phyloP scores from a whole-genome alignment of 2,329 filamentous ascomycete species.

The Fusarium cicatricum region DNA sequence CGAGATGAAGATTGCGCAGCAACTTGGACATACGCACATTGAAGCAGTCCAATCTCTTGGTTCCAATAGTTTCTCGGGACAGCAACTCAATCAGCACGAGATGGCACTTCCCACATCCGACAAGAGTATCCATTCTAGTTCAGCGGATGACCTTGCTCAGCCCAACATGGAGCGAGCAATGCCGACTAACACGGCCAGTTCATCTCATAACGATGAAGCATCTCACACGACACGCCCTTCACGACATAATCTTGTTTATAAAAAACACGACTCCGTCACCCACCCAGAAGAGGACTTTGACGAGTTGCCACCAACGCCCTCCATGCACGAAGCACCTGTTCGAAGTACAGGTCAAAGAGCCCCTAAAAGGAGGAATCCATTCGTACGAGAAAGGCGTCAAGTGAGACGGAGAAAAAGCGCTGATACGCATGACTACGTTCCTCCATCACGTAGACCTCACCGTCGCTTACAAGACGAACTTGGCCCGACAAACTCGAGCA shows the following conservation, averaged over 20 bases:
- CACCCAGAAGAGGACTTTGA: conserved; percentile 2
- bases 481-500: too few relatives aligned
- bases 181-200: accelerated
- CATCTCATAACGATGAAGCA: not conserved
- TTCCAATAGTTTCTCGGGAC: accelerated
- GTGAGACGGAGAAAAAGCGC: not conserved
- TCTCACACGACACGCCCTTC: not conserved
- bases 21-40: conserved; percentile 11
- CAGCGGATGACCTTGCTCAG: too few relatives aligned
- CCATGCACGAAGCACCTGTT: conserved; percentile 11
- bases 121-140: too few relatives aligned
- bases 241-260: not conserved
- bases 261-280: not conserved
- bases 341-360: conserved; percentile 28
- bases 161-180: not conserved
- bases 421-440: too few relatives aligned
- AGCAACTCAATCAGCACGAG: not conserved
- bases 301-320: conserved; percentile 19
- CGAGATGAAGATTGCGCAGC: conserved; percentile 19
- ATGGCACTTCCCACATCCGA: too few relatives aligned
- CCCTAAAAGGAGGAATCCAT: conserved; percentile 4
- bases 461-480: too few relatives aligned
- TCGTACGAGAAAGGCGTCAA: not conserved
- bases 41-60: not conserved
- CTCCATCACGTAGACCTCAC: too few relatives aligned